Percentiles rank a stretch among this genome's conserved stretches.
Evolutionary conservation across 306 rosid genomes (phyloP).

Genomic region (Medicago lupulina): DNA sequence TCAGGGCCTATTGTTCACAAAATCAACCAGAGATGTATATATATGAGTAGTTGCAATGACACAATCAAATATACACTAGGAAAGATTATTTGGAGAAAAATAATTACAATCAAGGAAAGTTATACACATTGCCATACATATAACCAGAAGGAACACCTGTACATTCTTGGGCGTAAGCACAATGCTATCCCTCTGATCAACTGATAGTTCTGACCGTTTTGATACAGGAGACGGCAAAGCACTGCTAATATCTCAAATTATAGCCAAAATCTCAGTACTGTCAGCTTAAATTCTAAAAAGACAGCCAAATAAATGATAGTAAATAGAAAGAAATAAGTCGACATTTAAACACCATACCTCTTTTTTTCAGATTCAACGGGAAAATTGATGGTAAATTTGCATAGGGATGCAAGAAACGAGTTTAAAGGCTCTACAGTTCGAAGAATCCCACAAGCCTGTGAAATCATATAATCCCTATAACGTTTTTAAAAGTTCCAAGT

Average conservation of each 20-base stretch:
- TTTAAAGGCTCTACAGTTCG: slow-evolving; percentile 93
- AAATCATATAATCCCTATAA: slow-evolving; percentile 41
- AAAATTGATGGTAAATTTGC: slow-evolving; percentile 94
- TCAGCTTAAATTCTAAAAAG: slow-evolving; percentile 44
- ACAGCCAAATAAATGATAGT: slow-evolving; percentile 28
- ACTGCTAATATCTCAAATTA: slow-evolving; percentile 64
- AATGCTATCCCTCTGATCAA: slow-evolving; percentile 79
- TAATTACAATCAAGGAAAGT: slow-evolving; percentile 17
- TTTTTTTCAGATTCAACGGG: slow-evolving; percentile 80
- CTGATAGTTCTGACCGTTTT: slow-evolving; percentile 72
- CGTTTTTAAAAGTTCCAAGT: slow-evolving; percentile 32
- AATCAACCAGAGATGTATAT: slow-evolving; percentile 33
- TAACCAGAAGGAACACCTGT: slow-evolving; percentile 65
- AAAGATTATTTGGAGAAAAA: slow-evolving; percentile 32
- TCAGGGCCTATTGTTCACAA: slow-evolving; percentile 73
- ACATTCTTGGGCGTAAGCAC: slow-evolving; percentile 97
- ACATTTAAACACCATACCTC: slow-evolving; percentile 60
- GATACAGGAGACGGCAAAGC: slow-evolving; percentile 80
- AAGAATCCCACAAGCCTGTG: slow-evolving; percentile 96
- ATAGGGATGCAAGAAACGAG: slow-evolving; percentile 96
- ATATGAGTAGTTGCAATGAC: slow-evolving; percentile 17
- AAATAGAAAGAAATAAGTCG: slow-evolving; percentile 16
- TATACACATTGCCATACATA: slow-evolving; percentile 33
- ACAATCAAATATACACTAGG: slow-evolving; percentile 30
- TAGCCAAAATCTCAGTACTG: slow-evolving; percentile 48